Base-by-base conservation (phyloP, 192 early-diverging fungal species). In the Spizellomyces punctatus region DNA sequence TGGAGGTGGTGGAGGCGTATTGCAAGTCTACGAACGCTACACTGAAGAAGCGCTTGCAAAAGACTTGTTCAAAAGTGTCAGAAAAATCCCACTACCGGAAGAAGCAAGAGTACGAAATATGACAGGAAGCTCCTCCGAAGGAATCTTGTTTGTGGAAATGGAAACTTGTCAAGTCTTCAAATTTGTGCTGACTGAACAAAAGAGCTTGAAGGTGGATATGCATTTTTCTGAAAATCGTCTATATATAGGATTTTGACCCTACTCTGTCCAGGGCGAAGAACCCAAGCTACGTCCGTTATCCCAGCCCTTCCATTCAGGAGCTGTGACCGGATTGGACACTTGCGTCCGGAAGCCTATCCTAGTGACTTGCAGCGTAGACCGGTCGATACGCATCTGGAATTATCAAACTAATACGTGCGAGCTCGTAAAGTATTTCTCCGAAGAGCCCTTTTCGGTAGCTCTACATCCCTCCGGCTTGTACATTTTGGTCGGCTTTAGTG, bases 401-500 rank as follows among this genome's bases (percentile, higher is more conserved):
- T 89, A 88, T 67, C 47, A 74, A 6, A 77, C 72, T 8, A 76
- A 78, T 17, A 79, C 70, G 21, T 83, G 79, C 58, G 82, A 86
- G 73, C 62, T 89, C 47, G 72, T 77, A 59, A 83, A 84, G 61
- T 73, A 76, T 61, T 89, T 84, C 69, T 63, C 74, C 16, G 87
- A 89, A 58, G 87, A 89, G 48, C 71, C 84, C 0, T 75, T 60
- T 14, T 76, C 76, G 6, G 78, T 89, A 8, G 67, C 87, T 3
- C 46, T 89, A 17, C 87, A 89, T 75, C 87, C 87, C 2, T 80
- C 77, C 46, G 87, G 87, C 10, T 71, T 86, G 22, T 85, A 86
- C 47, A 14, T 87, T 1, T 73, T 89, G 6, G 79, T 83, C 43
- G 87, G 85, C 8, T 87, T 87, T 66, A 69, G 72, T 54, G 87